Conservation (phyloP, 192 early-diverging fungal genomes). For the Umbelopsis sp. region DNA sequence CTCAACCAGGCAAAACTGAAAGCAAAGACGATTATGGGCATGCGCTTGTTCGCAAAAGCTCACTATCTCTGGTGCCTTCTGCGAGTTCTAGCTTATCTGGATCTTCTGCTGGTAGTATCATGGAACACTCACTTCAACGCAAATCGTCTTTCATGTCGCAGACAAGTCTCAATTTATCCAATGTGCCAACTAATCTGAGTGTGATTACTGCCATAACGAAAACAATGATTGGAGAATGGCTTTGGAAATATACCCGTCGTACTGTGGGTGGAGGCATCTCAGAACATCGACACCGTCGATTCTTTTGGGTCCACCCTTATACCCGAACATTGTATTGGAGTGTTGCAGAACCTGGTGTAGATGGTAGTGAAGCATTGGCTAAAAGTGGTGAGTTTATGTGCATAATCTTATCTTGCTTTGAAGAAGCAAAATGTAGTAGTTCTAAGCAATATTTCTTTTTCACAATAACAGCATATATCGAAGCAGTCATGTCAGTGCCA, state of each 20-base stretch:
- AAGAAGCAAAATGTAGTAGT: not conserved
- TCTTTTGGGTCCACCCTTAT: slow-evolving; percentile 85
- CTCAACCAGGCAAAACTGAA: not conserved
- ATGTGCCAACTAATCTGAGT: slow-evolving; percentile 32
- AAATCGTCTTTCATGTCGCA: not conserved
- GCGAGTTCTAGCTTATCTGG: not conserved
- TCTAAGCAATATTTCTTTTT: slow-evolving; percentile 11
- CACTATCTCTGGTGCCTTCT: not conserved
- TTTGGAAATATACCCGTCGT: slow-evolving; percentile 74
- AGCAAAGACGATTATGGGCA: slow-evolving; percentile 2
- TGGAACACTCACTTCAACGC: not conserved
- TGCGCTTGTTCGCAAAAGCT: not conserved
- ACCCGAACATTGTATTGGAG: slow-evolving; percentile 82
- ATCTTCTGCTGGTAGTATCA: not conserved
- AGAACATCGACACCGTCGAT: slow-evolving; percentile 73
- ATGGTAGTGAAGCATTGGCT: slow-evolving; percentile 44
- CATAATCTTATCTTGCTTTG: not conserved
- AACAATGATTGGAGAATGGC: slow-evolving; percentile 80
- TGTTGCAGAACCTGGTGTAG: slow-evolving; percentile 60
- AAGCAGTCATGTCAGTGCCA: slow-evolving; percentile 57
- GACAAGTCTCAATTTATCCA: not conserved
- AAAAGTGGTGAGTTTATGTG: slow-evolving; percentile 49
- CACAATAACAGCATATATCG: slow-evolving; percentile 60
- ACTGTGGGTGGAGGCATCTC: slow-evolving; percentile 53
- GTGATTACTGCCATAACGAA: slow-evolving; percentile 76